These are phyloP conservation scores for Metschnikowia corniflorae DNA, from an alignment of 805 yeast species.

Conservation along the genomic window DNA sequence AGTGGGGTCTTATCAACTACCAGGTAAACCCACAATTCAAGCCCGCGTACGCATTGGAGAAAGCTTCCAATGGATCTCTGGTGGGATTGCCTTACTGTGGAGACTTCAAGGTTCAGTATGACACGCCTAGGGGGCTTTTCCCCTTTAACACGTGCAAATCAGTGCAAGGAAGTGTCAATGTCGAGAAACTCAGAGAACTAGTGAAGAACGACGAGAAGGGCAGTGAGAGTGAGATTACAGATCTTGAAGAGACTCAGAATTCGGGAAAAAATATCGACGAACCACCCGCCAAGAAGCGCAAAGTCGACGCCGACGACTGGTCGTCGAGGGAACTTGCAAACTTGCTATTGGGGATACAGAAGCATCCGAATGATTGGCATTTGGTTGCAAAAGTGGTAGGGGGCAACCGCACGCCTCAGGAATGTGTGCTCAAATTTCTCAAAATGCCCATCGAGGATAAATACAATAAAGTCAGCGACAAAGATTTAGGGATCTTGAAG, in stretches of 20 bases:
- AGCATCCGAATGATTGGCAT: constrained; percentile 74
- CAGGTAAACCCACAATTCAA: constrained; percentile 80
- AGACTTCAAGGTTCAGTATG: constrained; percentile 71
- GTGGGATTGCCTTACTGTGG: constrained; percentile 68
- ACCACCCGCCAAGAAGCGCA: constrained; percentile 26
- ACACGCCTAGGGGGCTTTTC: constrained; percentile 88
- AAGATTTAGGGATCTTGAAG: constrained; percentile 63
- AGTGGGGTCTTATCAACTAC: constrained; percentile 92
- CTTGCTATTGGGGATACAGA: constrained; percentile 60
- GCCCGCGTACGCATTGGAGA: constrained; percentile 59
- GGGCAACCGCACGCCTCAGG: constrained; percentile 68
- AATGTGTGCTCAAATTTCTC: constrained; percentile 76
- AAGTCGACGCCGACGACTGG: constrained; percentile 50
- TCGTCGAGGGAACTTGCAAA: constrained; percentile 55
- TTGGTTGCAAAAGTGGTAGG: constrained; percentile 60
- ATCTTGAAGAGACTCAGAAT: neutral
- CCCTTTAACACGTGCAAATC: constrained; percentile 84
- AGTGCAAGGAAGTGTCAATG: constrained; percentile 49
- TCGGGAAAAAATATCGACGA: too few relatives aligned
- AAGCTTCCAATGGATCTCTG: constrained; percentile 38
- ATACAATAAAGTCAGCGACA: constrained; percentile 48
- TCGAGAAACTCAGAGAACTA: constrained; percentile 30
- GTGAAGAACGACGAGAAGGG: constrained; percentile 7
- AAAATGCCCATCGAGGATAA: constrained; percentile 79
- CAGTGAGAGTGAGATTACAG: neutral